phyloP scores from a whole-genome alignment of 495 filamentous ascomycete genomes.

The Aspergillus sclerotioniger region DNA sequence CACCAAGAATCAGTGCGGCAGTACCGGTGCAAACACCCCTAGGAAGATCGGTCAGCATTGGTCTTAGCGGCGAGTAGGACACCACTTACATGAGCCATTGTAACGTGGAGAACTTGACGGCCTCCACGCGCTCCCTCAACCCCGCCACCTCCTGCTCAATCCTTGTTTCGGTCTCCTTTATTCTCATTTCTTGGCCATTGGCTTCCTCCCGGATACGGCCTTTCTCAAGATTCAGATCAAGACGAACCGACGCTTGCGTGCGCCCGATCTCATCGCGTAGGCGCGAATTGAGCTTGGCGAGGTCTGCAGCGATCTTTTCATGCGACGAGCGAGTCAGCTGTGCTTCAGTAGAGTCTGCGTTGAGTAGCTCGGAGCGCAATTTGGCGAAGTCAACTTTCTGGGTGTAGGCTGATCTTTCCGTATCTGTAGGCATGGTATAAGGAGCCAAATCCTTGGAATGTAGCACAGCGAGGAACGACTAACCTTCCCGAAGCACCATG shows the following conservation, averaged over 20 bases:
- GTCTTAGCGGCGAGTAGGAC: not conserved
- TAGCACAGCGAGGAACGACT: constrained; percentile 8
- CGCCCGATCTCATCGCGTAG: constrained; percentile 91
- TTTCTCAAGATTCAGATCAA: constrained; percentile 97
- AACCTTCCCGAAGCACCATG: constrained; percentile 94
- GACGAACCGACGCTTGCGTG: constrained; percentile 84
- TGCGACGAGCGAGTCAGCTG: constrained; percentile 85
- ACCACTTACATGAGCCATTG: constrained; percentile 85
- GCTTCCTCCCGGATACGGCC: constrained; percentile 95
- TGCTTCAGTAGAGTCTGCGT: constrained; percentile 85
- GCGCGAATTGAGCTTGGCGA: constrained; percentile 84
- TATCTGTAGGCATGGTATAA: constrained; percentile 33
- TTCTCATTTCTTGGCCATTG: constrained; percentile 94
- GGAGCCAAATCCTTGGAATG: not conserved
- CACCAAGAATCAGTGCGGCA: constrained; percentile 90
- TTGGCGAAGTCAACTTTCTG: constrained; percentile 99
- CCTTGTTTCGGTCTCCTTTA: constrained; percentile 97
- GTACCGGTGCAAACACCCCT: constrained; percentile 92
- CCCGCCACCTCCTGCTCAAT: constrained; percentile 98
- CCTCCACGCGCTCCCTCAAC: constrained; percentile 86
- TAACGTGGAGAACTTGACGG: constrained; percentile 94
- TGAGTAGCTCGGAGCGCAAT: constrained; percentile 88
- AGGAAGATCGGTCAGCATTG: constrained; percentile 26
- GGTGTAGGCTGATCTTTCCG: constrained; percentile 77
- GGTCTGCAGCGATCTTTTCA: constrained; percentile 89